These are phyloP conservation scores for Russula ochroleuca DNA, from an alignment of 768 basidiomycete species.

Conservation along the genomic window DNA sequence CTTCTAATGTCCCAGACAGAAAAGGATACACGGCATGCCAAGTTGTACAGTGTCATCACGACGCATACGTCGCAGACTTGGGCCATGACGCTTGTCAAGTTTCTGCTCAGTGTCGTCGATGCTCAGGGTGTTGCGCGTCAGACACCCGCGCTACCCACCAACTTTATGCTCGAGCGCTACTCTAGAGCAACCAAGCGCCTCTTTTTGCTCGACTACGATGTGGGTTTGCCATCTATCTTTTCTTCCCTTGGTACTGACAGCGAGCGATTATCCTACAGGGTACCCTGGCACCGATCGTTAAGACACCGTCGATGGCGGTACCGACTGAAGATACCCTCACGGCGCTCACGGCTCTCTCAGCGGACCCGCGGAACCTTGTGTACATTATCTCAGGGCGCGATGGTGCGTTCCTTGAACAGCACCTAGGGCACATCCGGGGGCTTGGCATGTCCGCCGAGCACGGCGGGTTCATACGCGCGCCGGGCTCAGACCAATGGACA, in stretches of 20 bases:
- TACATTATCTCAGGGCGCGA: slow-evolving; percentile 98
- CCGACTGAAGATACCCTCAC: slow-evolving; percentile 71
- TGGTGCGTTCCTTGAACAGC: slow-evolving; percentile 84
- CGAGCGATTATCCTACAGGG: slow-evolving; percentile 48
- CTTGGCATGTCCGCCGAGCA: slow-evolving; percentile 96
- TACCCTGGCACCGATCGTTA: slow-evolving; percentile 95
- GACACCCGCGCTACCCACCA: slow-evolving; percentile 74
- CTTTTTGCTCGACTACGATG: slow-evolving; percentile 95
- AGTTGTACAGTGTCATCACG: slow-evolving; percentile 77
- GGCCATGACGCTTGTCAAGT: slow-evolving; percentile 86
- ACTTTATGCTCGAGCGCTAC: slow-evolving; percentile 59
- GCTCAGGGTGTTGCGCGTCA: slow-evolving; percentile 73
- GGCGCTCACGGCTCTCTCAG: slow-evolving; percentile 65
- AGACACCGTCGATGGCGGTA: slow-evolving; percentile 80
- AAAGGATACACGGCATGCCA: slow-evolving; percentile 67
- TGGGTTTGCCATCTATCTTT: slow-evolving; percentile 38
- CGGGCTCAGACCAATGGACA: slow-evolving; percentile 62
- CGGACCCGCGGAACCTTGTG: slow-evolving; percentile 85
- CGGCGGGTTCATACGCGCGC: slow-evolving; percentile 83
- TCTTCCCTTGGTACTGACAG: background rate
- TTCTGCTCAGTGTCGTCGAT: slow-evolving; percentile 78
- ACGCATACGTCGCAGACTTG: slow-evolving; percentile 95
- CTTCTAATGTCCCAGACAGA: slow-evolving; percentile 76
- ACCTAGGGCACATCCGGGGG: slow-evolving; percentile 76
- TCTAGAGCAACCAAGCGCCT: slow-evolving; percentile 70